phyloP scores from a whole-genome alignment of 2,329 filamentous ascomycete species.

The Polychaeton citri region DNA sequence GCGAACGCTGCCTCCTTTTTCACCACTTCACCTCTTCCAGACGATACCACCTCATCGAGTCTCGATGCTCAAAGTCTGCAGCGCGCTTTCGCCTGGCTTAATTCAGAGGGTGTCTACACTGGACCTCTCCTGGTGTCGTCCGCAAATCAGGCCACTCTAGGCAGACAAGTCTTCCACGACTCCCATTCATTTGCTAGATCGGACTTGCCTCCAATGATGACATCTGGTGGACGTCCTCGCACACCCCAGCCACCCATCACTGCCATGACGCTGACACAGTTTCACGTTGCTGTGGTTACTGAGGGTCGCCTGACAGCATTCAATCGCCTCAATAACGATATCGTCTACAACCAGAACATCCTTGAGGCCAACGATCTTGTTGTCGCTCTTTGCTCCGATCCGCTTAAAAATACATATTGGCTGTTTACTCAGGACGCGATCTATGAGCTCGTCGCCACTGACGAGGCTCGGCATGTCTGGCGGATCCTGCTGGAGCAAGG shows the following conservation, averaged over 20 bases:
- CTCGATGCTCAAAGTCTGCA: slow-evolving; percentile 30
- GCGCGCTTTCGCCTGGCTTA: slow-evolving; percentile 80
- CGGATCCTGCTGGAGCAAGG: slow-evolving; percentile 78
- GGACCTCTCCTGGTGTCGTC: slow-evolving; percentile 54
- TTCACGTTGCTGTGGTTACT: slow-evolving; percentile 77
- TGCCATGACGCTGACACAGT: slow-evolving; percentile 77
- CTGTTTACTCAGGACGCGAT: slow-evolving; percentile 84
- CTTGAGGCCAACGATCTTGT: slow-evolving; percentile 65
- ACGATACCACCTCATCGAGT: slow-evolving; percentile 37
- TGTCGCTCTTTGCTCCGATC: slow-evolving; percentile 75
- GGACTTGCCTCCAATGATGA: slow-evolving; percentile 57
- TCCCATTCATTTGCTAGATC: slow-evolving; percentile 65
- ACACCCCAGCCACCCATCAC: slow-evolving; percentile 59
- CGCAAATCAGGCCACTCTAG: slow-evolving; percentile 50
- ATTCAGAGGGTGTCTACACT: slow-evolving; percentile 72
- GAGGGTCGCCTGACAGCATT: slow-evolving; percentile 72
- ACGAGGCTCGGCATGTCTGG: slow-evolving; percentile 90
- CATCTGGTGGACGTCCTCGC: slow-evolving; percentile 49
- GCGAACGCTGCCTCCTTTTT: slow-evolving; percentile 48
- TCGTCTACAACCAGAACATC: slow-evolving; percentile 80
- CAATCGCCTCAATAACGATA: slow-evolving; percentile 72
- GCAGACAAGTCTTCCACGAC: slow-evolving; percentile 61
- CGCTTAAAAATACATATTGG: slow-evolving; percentile 96
- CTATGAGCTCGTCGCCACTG: slow-evolving; percentile 79
- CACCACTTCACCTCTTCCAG: slow-evolving; percentile 62